Evolutionary conservation across 805 yeast genomes (phyloP).

Genomic region (Suhomyces sp.): DNA sequence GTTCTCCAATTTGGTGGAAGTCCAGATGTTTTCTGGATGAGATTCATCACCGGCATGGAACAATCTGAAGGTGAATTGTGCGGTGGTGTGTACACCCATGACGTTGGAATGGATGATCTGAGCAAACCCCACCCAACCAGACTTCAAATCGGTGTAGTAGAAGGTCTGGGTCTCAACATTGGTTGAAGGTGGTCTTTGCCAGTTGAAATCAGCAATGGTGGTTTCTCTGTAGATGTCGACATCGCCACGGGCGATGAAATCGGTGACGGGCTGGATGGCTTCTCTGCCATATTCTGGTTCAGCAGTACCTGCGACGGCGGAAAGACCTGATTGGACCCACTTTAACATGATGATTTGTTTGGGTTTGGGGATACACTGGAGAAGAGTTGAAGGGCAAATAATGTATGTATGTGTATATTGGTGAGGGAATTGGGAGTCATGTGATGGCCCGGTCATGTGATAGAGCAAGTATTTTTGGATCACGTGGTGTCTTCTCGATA

Average conservation of each 20-base stretch:
- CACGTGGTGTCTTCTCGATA: not conserved
- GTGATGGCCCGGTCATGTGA: too few species aligned
- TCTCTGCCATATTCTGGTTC: conserved; percentile 96
- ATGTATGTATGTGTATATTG: too few species aligned
- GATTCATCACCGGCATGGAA: conserved; percentile 48
- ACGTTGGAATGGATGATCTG: conserved; percentile 93
- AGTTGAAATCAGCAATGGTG: conserved; percentile 65
- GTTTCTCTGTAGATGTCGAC: conserved; percentile 54
- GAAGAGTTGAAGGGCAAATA: not conserved
- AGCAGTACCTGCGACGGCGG: conserved; percentile 96
- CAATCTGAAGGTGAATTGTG: conserved; percentile 90
- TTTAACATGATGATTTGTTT: conserved; percentile 55
- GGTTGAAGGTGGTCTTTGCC: conserved; percentile 74
- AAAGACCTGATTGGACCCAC: conserved; percentile 83
- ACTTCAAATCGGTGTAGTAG: conserved; percentile 66
- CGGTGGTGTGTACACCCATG: conserved; percentile 82
- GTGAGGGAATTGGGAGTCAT: too few species aligned
- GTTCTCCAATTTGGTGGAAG: conserved; percentile 84
- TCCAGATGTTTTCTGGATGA: conserved; percentile 66
- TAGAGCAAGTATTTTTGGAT: too few species aligned
- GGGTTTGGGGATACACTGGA: too few species aligned
- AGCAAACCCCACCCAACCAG: conserved; percentile 79
- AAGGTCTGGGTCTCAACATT: conserved; percentile 96
- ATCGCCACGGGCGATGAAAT: conserved; percentile 41
- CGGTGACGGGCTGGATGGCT: conserved; percentile 83